Conservation (phyloP, 169 alveolate species). For the Cryptosporidium viatorum region DNA sequence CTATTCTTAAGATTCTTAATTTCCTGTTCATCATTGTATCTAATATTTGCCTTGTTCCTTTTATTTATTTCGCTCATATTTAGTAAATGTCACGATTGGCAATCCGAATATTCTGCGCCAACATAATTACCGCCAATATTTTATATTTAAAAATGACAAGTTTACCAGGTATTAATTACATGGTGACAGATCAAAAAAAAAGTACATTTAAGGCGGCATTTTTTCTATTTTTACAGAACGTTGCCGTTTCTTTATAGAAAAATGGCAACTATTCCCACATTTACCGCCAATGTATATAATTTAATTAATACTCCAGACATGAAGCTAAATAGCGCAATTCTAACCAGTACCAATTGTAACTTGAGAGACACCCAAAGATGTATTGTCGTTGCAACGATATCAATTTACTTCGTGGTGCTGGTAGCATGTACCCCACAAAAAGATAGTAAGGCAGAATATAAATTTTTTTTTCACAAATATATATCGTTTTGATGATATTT, state of each 20-base stretch:
- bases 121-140: neutral
- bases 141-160: neutral
- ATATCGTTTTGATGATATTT: constrained; percentile 26
- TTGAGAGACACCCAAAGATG: constrained; percentile 38
- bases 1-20: constrained; percentile 67
- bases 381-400: constrained; percentile 74
- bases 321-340: constrained; percentile 36
- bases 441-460: neutral
- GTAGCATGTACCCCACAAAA: constrained; percentile 72
- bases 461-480: neutral
- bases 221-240: neutral
- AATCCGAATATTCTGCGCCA: constrained; percentile 17
- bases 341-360: neutral
- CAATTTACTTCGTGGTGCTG: constrained; percentile 21
- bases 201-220: neutral
- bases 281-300: constrained; percentile 12
- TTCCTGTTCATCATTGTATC: constrained; percentile 75
- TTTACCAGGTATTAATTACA: neutral
- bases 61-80: constrained; percentile 12
- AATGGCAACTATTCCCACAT: constrained; percentile 19
- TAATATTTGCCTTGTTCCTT: constrained; percentile 38
- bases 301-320: constrained; percentile 32
- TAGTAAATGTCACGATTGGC: constrained; percentile 42
- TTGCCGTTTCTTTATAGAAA: neutral
- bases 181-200: neutral